Conservation (phyloP, 805 yeast species). For the Brettanomyces nanus region DNA sequence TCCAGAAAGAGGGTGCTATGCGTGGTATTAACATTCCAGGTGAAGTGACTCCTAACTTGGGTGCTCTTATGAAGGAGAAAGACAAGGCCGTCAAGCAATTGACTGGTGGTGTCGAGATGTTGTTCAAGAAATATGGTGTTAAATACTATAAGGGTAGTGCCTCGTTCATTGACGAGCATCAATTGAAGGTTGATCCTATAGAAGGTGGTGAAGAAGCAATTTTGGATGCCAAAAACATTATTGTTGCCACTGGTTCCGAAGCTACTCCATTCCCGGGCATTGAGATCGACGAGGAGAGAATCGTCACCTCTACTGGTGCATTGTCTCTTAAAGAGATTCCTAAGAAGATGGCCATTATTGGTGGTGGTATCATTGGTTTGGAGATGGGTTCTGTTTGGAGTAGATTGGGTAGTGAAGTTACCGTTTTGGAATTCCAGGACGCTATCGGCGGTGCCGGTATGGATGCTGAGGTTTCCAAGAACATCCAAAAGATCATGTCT, state of each 20-base stretch:
- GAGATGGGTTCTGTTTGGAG: conserved; percentile 99
- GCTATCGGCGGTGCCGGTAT: conserved; percentile 98
- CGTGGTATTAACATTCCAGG: conserved; percentile 83
- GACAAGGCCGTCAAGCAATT: conserved; percentile 82
- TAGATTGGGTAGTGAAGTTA: conserved; percentile 91
- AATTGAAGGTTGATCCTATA: conserved; percentile 71
- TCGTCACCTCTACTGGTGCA: conserved; percentile 93
- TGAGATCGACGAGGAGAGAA: conserved; percentile 91
- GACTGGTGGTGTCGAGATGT: conserved; percentile 90
- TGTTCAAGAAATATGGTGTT: conserved; percentile 93
- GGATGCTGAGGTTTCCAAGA: conserved; percentile 92
- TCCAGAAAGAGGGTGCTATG: conserved; percentile 70
- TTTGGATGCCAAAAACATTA: conserved; percentile 76
- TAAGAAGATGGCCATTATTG: conserved; percentile 84
- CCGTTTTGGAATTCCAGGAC: conserved; percentile 83
- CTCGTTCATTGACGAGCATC: conserved; percentile 74
- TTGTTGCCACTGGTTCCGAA: conserved; percentile 98
- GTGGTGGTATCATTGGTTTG: conserved; percentile 99
- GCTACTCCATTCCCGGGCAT: conserved; percentile 99
- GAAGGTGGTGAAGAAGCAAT: conserved; percentile 73
- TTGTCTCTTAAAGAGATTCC: conserved; percentile 82
- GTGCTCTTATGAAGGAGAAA: conserved; percentile 81
- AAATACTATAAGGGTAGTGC: conserved; percentile 92
- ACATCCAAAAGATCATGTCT: conserved; percentile 79
- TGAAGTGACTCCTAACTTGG: conserved; percentile 69